Percentiles rank a stretch among this genome's conserved stretches.
These are phyloP conservation scores for Cicer chorassanicum DNA, from an alignment of 306 rosid species.

Conservation along the genomic window DNA sequence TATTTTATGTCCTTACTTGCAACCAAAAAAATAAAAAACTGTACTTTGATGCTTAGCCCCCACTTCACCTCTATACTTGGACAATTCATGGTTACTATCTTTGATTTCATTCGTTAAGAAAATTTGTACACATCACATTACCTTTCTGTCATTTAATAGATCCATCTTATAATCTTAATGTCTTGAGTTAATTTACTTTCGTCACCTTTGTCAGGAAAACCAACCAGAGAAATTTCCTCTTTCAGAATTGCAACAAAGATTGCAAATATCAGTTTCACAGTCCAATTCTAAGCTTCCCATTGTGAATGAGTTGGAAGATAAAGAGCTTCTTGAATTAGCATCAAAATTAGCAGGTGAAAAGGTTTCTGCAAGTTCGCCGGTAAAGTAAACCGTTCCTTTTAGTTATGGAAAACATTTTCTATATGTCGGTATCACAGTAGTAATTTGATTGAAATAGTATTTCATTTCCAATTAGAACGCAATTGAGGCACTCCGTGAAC, in stretches of 20 bases:
- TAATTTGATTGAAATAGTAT: constrained; percentile 36
- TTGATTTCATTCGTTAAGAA: constrained; percentile 22
- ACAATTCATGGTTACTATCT: constrained; percentile 3
- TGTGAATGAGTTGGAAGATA: constrained; percentile 71
- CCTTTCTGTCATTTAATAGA: constrained; percentile 18
- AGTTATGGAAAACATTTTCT: constrained; percentile 1
- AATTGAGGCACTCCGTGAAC: constrained; percentile 71
- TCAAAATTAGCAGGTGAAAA: constrained; percentile 57
- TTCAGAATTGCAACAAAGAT: constrained; percentile 65
- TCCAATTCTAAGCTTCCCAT: constrained; percentile 61
- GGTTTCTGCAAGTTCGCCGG: constrained; percentile 51
- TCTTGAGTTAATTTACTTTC: constrained; percentile 28
- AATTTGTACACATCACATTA: constrained; percentile 16
- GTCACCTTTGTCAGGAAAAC: constrained; percentile 57
- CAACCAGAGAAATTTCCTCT: constrained; percentile 63
- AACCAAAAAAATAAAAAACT: not conserved
- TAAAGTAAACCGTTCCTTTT: constrained; percentile 40
- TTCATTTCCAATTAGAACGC: constrained; percentile 50
- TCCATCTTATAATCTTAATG: constrained; percentile 27
- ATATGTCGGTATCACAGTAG: not conserved
- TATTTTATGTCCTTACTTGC: not conserved
- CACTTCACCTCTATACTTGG: not conserved
- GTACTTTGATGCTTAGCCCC: constrained; percentile 1
- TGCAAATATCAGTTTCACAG: constrained; percentile 72
- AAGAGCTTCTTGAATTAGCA: constrained; percentile 78